Base-by-base conservation (phyloP, 1,139 yeast species). In the Hansenula lynferdii region DNA sequence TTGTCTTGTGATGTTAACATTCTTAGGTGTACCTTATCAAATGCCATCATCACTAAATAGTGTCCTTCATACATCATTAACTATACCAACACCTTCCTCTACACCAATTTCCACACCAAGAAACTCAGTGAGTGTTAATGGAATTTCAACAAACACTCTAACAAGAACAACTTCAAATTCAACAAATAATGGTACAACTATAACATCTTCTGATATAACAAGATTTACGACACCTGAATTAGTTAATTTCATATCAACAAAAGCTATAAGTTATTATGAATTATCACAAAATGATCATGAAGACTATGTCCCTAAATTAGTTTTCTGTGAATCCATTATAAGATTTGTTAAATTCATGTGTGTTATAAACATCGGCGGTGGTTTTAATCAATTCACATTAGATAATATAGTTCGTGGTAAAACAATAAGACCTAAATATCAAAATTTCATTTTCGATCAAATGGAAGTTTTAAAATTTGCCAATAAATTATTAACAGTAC, bases 251-350 rank as follows among this genome's bases (percentile, higher is more conserved):
- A 57, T 78, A 6, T 65, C 72, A 18, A 66, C 66, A 19, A 77
- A 77, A 41, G 71, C 75, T 1, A 57, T 83, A 12, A 66, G 68
- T 23, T 78, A 65, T 51, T 87, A 81, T 57, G 80, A 79, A 30
- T 53, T 70, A 30, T 80, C 94, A 27, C 69, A 78, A 11, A 58
- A 66, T 25, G 80, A 77, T 40, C 68, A 72, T 14, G 89, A 81
- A 43, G 95, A 90, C 49, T 76, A 77, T 49, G 90, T 84, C 0
- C 97, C 97, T 0, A 92, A 83, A 45, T 61, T 84, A 4, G 90
- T 89, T 0, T 85, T 80, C 48, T 79, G 85, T 32, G 96, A 87
- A 48, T 70, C 83, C 5, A 66, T 84, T 5, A 52, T 89, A 29
- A 69, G 96, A 40, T 73, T 73, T 36, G 64, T 83, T 23, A 78